These are phyloP conservation scores for Barbatosphaeria neglecta DNA, from an alignment of 495 filamentous ascomycete genomes.

Conservation along the genomic window DNA sequence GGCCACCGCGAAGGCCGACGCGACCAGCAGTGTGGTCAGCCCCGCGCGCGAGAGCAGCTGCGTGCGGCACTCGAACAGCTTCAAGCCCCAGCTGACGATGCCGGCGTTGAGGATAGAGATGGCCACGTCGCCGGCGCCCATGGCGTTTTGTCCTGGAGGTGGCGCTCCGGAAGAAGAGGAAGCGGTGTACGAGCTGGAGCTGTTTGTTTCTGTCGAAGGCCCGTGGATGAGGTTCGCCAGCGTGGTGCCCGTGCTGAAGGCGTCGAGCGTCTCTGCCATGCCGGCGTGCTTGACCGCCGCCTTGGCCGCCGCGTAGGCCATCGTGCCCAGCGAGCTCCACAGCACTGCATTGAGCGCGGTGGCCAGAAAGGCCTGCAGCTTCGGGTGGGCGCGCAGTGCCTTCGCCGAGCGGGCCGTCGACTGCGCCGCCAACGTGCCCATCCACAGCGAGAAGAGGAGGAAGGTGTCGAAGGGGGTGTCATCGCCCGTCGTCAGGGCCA, in stretches of 20 bases:
- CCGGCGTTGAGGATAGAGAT: conserved; percentile 31
- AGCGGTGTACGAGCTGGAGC: background rate
- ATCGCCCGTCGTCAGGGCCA: conserved; percentile 11
- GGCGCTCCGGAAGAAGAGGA: background rate
- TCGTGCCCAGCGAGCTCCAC: conserved; percentile 27
- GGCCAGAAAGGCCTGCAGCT: conserved; percentile 15
- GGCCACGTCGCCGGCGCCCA: conserved; percentile 33
- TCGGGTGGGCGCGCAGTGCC: conserved; percentile 5
- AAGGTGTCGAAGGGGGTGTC: conserved; percentile 21
- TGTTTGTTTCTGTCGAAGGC: conserved; percentile 1
- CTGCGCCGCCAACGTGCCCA: conserved; percentile 26
- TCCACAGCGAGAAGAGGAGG: conserved; percentile 28
- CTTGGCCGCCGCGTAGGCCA: conserved; percentile 27
- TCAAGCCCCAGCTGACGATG: conserved; percentile 33
- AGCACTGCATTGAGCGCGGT: conserved; percentile 30
- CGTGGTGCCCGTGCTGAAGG: conserved; percentile 21
- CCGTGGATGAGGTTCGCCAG: conserved; percentile 19
- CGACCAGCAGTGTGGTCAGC: conserved; percentile 20
- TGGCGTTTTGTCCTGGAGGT: background rate
- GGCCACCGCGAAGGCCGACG: conserved; percentile 14
- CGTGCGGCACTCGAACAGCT: conserved; percentile 33
- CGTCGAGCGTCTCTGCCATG: conserved; percentile 15
- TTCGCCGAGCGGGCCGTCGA: conserved; percentile 14
- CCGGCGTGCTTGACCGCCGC: conserved; percentile 9
- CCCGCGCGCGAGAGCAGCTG: conserved; percentile 28